Percentiles rank a stretch among this genome's conserved stretches.
phyloP scores from a whole-genome alignment of 2,329 filamentous ascomycete species.

The Penicillium sp. region DNA sequence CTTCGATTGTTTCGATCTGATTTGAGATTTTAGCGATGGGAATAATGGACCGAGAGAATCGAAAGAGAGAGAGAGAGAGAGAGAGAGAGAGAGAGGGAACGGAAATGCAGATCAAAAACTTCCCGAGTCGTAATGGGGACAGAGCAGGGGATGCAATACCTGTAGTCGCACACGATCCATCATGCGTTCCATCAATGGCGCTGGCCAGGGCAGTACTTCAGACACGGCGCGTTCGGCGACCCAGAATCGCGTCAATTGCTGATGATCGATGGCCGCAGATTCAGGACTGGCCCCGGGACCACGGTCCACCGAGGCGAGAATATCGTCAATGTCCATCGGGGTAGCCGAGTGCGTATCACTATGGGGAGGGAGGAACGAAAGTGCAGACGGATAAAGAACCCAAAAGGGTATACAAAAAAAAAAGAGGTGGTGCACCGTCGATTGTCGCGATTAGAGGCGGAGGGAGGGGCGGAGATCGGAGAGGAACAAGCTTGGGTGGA shows the following conservation, averaged over 20 bases:
- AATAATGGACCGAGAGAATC: too few relatives aligned
- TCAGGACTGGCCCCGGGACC: slow-evolving; percentile 39
- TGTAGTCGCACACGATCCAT: slow-evolving; percentile 65
- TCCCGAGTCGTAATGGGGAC: background rate
- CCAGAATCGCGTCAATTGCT: slow-evolving; percentile 86
- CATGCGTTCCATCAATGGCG: slow-evolving; percentile 73
- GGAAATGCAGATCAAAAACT: too few relatives aligned
- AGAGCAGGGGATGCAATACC: slow-evolving; percentile 24
- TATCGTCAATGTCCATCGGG: slow-evolving; percentile 72
- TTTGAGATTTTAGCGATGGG: background rate
- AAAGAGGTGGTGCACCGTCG: too few relatives aligned
- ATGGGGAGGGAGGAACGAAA: background rate
- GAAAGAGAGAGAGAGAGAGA: too few relatives aligned
- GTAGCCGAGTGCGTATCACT: too few relatives aligned
- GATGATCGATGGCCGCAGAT: slow-evolving; percentile 59
- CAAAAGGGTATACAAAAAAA: too few relatives aligned
- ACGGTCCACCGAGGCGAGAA: slow-evolving; percentile 67
- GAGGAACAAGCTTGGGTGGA: slow-evolving; percentile 23
- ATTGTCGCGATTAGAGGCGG: too few relatives aligned
- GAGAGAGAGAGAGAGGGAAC: too few relatives aligned
- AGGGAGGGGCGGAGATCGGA: slow-evolving; percentile 31
- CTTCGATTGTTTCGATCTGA: slow-evolving; percentile 62
- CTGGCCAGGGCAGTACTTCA: slow-evolving; percentile 75
- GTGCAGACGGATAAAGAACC: background rate
- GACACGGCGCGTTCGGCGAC: slow-evolving; percentile 84